Base-by-base conservation (phyloP, 345 rosid species). In the Eucalyptus erythrocorys region DNA sequence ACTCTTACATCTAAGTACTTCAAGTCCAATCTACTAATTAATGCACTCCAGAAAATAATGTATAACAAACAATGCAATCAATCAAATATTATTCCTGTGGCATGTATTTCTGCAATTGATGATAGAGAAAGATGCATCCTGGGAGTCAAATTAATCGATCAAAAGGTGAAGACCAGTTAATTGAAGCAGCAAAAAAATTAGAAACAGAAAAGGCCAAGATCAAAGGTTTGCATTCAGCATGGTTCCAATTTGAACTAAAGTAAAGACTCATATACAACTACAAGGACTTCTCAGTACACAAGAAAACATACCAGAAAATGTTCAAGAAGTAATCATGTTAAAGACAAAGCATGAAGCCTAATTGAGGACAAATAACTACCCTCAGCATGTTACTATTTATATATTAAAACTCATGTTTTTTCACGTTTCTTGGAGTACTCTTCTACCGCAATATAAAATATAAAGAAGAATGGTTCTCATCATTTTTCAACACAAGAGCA, bases 131-230 rank as follows among this genome's bases (percentile, higher is more conserved):
- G 45, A 37, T 34, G 3, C 1, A 76, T 76, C 47, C 3, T 0
- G 0, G 47, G 19, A 10, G 82, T 76, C 47, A 76, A 37, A 76
- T 76, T 76, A 0, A 37, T 10, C 0, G 45, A 0, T 0, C 45
- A 71, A 71, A 37, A 71, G 81, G 27, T 71, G 81, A 71, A 37
- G 81, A 9, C 27, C 10, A 0, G 0, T 10, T 37, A 37, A 37
- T 76, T 19, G 82, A 76, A 0, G 8, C 0, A 76, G 47, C 27
- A 37, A 76, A 22, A 76, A 1, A 0, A 71, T 19, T 21, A 71
- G 45, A 71, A 71, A 71, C 26, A 19, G 81, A 71, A 71, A 71
- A 37, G 45, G 8, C 45, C 82, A 37, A 37, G 8, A 71, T 71
- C 1, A 0, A 71, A 10, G 45, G 3, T 19, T 68, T 5, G 45